Base-by-base conservation (phyloP, 257 asterid species). In the Fraxinus pennsylvanica region DNA sequence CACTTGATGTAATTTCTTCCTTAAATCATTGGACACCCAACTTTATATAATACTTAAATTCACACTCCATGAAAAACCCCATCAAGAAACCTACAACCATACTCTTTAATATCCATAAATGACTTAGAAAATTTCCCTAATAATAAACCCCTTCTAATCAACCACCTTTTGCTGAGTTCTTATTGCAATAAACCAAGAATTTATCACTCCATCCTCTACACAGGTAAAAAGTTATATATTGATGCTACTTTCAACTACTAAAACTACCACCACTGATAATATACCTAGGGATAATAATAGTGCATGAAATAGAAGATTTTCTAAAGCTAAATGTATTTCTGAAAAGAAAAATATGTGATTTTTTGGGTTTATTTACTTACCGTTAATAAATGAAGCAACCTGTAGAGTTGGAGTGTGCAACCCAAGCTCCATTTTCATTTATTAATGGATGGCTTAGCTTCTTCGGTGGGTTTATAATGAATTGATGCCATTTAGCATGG, bases 401-500 rank as follows among this genome's bases (percentile, higher is more conserved):
- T 79, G 85, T 15, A 74, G 63, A 81, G 82, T 66, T 73, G 79
- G 65, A 76, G 75, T 29, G 43, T 81, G 88, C 83, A 82, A 79
- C 57, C 79, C 76, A 43, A 84, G 80, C 76, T 81, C 86, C 87
- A 76, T 85, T 73, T 63, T 33, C 79, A 65, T 84, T 74, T 10
- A 77, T 76, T 65, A 65, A 29, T 21, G 63, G 47, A 47, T 41
- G 66, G 19, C 69, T 63, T 3, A n/a, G 36, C 69, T 25, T 30
- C 6, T 71, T 38, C 63, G 22, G 61, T 77, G 75, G 81, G 57
- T 52, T 76, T 67, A 25, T 66, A 29, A 1, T 66, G 36, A 41
- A 47, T 30, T 68, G 66, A 75, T 38, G 71, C 1, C 1, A 61
- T 39, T 13, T 45, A 14, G 54, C 54, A 45, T 74, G 71, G 67